Evolutionary conservation across 495 filamentous ascomycete species (phyloP).

Genomic region (Trichocladium antarcticum): DNA sequence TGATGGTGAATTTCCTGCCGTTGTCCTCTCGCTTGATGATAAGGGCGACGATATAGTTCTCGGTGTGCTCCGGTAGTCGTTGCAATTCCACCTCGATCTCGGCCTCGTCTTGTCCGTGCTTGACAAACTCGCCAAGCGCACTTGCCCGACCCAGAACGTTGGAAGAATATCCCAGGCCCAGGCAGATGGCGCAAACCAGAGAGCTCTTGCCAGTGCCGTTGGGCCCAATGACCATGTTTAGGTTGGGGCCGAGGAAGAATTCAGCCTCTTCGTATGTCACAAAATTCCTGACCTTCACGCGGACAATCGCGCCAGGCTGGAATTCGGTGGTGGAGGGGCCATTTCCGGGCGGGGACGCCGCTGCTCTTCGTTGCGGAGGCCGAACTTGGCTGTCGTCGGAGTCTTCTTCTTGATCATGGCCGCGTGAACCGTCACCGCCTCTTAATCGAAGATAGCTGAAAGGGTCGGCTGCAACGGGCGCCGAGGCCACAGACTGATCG

Average conservation of each 20-base stretch:
- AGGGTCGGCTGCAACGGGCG: neutral
- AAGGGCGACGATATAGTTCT: conserved; percentile 63
- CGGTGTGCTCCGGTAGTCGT: conserved; percentile 35
- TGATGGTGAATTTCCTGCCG: conserved; percentile 58
- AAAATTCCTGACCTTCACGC: conserved; percentile 81
- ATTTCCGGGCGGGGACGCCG: conserved; percentile 1
- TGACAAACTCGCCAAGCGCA: conserved; percentile 80
- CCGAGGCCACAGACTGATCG: neutral
- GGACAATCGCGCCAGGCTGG: conserved; percentile 80
- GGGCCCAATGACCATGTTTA: conserved; percentile 98
- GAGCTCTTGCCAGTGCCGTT: conserved; percentile 98
- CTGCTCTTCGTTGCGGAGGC: conserved; percentile 9
- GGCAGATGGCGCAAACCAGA: conserved; percentile 90
- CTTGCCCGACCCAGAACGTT: conserved; percentile 80
- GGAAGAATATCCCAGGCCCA: conserved; percentile 78
- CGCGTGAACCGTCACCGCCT: conserved; percentile 10
- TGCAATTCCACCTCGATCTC: conserved; percentile 82
- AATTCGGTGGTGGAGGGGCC: conserved; percentile 21
- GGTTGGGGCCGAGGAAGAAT: conserved; percentile 76
- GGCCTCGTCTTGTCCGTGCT: conserved; percentile 69
- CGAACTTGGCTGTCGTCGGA: conserved; percentile 3
- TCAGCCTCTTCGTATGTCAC: conserved; percentile 89
- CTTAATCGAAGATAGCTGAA: conserved; percentile 8
- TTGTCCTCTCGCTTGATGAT: conserved; percentile 74
- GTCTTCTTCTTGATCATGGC: conserved; percentile 1